phyloP scores from a whole-genome alignment of 2,329 filamentous ascomycete species.

The Penicillium sp. region DNA sequence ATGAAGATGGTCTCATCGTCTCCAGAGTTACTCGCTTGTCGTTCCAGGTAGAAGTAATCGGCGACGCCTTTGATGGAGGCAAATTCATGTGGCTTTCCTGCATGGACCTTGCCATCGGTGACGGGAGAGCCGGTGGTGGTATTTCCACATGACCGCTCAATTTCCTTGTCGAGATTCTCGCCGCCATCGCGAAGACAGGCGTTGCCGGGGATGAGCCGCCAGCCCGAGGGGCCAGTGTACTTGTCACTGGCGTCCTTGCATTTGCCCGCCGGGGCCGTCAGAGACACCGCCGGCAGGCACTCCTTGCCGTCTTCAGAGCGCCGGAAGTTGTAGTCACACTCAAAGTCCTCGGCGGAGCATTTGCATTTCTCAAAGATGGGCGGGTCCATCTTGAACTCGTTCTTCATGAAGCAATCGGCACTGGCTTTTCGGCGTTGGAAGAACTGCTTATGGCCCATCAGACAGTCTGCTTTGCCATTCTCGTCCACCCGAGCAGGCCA shows the following conservation, averaged over 20 bases:
- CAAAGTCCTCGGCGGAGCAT: conserved; percentile 82
- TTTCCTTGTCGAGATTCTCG: conserved; percentile 67
- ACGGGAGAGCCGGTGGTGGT: conserved; percentile 50
- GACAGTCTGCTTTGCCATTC: conserved; percentile 77
- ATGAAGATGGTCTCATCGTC: conserved; percentile 73
- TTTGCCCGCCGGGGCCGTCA: conserved; percentile 67
- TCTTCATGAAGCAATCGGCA: conserved; percentile 83
- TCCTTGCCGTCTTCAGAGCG: conserved; percentile 64
- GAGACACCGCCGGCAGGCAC: conserved; percentile 65
- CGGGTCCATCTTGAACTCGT: conserved; percentile 77
- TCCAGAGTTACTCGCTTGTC: conserved; percentile 62
- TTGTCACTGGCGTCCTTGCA: conserved; percentile 72
- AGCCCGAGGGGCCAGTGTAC: conserved; percentile 85
- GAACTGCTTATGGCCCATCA: conserved; percentile 95
- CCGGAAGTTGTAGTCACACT: conserved; percentile 93
- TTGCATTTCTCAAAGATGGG: conserved; percentile 73
- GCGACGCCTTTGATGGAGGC: conserved; percentile 51
- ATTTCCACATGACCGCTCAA: conserved; percentile 76
- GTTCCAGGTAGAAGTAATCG: conserved; percentile 75
- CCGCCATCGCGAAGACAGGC: conserved; percentile 64
- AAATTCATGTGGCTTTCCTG: conserved; percentile 61
- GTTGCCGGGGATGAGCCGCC: conserved; percentile 85
- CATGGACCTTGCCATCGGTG: conserved; percentile 64
- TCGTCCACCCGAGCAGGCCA: conserved; percentile 85
- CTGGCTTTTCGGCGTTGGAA: conserved; percentile 83